These are phyloP conservation scores for Acephala macrosclerotiorum DNA, from an alignment of 2,329 filamentous ascomycete genomes.

Conservation along the genomic window DNA sequence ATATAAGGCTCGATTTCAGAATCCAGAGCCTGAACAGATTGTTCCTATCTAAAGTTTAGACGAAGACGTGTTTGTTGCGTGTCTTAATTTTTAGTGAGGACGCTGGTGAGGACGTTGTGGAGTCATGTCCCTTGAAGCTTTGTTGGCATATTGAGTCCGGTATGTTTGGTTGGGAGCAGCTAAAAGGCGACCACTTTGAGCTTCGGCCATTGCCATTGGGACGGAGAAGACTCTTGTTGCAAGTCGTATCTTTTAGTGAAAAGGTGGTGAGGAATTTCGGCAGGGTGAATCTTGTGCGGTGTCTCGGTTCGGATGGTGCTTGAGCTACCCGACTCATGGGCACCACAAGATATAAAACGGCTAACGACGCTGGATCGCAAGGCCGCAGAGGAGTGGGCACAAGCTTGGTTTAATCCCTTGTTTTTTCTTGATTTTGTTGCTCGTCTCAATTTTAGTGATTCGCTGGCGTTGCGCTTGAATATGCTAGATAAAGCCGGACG, in stretches of 20 bases:
- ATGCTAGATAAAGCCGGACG: no score
- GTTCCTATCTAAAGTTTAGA: neutral
- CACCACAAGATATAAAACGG: neutral
- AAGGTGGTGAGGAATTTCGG: neutral
- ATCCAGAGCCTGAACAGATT: neutral
- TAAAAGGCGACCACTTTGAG: neutral
- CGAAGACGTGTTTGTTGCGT: neutral
- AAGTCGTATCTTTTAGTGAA: conserved; percentile 14
- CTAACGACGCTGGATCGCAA: neutral
- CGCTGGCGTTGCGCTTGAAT: no score
- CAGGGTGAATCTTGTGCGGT: neutral
- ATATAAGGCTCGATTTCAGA: neutral
- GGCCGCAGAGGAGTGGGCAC: no score
- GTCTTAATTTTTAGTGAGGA: neutral
- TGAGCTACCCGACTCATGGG: neutral
- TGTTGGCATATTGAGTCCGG: neutral
- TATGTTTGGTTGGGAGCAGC: neutral
- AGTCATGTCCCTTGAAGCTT: neutral
- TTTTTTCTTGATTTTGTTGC: no score
- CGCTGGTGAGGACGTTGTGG: neutral
- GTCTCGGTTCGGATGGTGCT: neutral
- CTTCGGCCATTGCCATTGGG: neutral
- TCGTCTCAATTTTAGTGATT: no score
- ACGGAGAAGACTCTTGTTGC: neutral
- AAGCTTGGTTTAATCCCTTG: no score